Percentiles rank a stretch among this genome's conserved stretches.
Conservation (phyloP, 2,329 filamentous ascomycete species). For the Hypomyces perniciosus region DNA sequence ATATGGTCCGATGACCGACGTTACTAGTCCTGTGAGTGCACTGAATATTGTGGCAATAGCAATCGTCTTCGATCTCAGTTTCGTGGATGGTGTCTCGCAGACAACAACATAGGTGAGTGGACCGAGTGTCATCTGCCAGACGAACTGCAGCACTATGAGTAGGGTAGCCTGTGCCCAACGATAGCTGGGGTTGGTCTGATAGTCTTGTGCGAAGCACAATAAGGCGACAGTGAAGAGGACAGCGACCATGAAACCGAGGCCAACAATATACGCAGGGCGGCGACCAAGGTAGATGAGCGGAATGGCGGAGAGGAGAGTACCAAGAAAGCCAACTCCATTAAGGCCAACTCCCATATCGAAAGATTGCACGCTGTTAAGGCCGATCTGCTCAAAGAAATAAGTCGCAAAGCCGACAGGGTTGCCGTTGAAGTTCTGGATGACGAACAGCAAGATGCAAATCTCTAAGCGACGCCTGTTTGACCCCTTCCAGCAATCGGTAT, state of each 20-base stretch:
- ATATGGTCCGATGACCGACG: conserved; percentile 10
- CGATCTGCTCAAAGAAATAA: conserved; percentile 17
- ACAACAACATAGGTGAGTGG: conserved; percentile 48
- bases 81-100: conserved; percentile 47
- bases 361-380: conserved; percentile 12
- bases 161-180: conserved; percentile 40
- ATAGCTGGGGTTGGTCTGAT: conserved; percentile 1
- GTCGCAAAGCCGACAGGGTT: conserved; percentile 14
- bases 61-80: conserved; percentile 51
- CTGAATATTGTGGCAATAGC: conserved; percentile 8
- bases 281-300: conserved; percentile 38
- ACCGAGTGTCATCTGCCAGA: conserved; percentile 50
- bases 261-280: conserved; percentile 38
- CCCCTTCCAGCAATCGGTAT: conserved; percentile 39
- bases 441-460: conserved; percentile 28
- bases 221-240: conserved; percentile 36
- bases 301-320: conserved; percentile 40
- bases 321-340: conserved; percentile 22
- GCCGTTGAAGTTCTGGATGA: conserved; percentile 15
- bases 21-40: conserved; percentile 5
- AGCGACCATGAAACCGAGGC: conserved; percentile 34
- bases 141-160: conserved; percentile 46
- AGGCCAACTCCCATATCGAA: conserved; percentile 15
- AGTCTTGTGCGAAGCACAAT: conserved; percentile 19
- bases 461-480: conserved; percentile 44